phyloP scores from a whole-genome alignment of 768 basidiomycete genomes.

The Russula emetica region DNA sequence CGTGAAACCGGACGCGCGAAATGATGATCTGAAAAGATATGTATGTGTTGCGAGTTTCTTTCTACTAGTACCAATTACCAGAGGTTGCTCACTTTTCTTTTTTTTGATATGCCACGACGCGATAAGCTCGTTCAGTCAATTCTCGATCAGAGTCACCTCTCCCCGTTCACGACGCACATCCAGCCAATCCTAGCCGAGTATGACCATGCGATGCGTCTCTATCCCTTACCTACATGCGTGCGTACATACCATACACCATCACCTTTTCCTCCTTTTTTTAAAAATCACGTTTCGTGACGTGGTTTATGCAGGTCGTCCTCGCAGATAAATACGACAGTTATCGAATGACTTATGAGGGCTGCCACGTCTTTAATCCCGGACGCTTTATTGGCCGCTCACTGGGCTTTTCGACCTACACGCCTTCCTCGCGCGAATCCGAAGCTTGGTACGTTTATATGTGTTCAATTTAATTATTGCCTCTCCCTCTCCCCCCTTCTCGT shows the following conservation, averaged over 20 bases:
- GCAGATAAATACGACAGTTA: constrained; percentile 97
- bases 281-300: constrained; percentile 20
- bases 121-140: constrained; percentile 98
- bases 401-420: constrained; percentile 87
- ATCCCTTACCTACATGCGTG: constrained; percentile 90
- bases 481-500: background rate
- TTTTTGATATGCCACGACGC: background rate
- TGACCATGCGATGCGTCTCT: constrained; percentile 88
- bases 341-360: constrained; percentile 94
- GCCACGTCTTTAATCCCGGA: constrained; percentile 98
- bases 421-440: constrained; percentile 78
- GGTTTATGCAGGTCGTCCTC: constrained; percentile 62
- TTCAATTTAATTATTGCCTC: background rate
- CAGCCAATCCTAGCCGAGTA: constrained; percentile 87
- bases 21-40: constrained; percentile 82
- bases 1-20: constrained; percentile 73
- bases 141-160: constrained; percentile 92
- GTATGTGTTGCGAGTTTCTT: constrained; percentile 43
- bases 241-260: constrained; percentile 39
- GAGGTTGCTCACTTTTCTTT: background rate
- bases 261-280: background rate
- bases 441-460: constrained; percentile 54
- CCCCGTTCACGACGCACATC: constrained; percentile 76
- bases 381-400: constrained; percentile 81
- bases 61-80: background rate